These are phyloP conservation scores for Bolboschoenoplectus hybrid DNA, from an alignment of 202 grass and related monocot genomes.

Conservation along the genomic window DNA sequence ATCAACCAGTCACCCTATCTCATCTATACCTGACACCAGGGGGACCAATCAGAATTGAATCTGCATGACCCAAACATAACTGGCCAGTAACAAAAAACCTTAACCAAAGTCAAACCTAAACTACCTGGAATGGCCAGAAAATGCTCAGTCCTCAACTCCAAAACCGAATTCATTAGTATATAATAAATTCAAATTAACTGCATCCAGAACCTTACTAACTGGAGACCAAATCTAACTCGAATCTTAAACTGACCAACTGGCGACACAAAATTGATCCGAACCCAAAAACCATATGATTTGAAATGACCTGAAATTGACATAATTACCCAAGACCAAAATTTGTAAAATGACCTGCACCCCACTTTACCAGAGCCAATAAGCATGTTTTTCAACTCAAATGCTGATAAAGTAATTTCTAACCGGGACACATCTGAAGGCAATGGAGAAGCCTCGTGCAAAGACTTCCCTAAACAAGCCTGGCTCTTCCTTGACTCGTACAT, in stretches of 20 bases:
- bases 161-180: background rate
- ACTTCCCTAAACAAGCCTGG: slow-evolving; percentile 73
- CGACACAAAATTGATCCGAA: background rate
- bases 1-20: background rate
- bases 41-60: background rate
- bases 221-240: background rate
- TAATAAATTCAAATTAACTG: background rate
- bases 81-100: background rate
- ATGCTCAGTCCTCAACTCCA: background rate
- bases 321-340: background rate
- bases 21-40: too few species aligned
- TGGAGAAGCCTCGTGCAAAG: slow-evolving; percentile 63
- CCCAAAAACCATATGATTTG: background rate
- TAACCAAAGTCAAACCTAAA: background rate
- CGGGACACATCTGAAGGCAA: slow-evolving; percentile 71
- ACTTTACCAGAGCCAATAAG: slow-evolving; percentile 4
- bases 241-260: background rate
- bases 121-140: background rate
- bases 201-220: background rate
- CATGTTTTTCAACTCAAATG: slow-evolving; percentile 6
- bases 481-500: slow-evolving; percentile 14
- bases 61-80: background rate
- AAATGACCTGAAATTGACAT: background rate
- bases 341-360: background rate
- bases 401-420: slow-evolving; percentile 45